phyloP scores from a whole-genome alignment of 78 protist species.

The Isochrysis galbana region DNA sequence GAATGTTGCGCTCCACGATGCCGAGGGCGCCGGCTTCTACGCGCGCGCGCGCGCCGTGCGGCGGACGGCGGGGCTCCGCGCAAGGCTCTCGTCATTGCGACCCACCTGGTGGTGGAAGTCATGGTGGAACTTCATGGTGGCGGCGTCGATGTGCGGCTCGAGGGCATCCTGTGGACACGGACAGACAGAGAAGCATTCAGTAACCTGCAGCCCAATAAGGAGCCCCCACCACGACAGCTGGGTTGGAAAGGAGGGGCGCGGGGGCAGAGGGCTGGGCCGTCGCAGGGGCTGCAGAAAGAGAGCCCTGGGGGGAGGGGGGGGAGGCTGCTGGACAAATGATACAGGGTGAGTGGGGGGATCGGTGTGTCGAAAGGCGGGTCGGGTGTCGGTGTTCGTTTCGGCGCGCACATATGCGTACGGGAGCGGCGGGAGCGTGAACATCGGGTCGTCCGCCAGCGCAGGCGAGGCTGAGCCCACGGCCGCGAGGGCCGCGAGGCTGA shows the following conservation, averaged over 20 bases:
- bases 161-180: background rate
- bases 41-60: no score
- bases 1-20: no score
- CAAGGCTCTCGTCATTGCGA: no score
- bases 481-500: background rate
- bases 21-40: no score
- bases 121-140: conserved; percentile 46
- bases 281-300: background rate
- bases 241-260: no score
- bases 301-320: no score
- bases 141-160: conserved; percentile 39
- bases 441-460: background rate
- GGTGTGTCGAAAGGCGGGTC: no score
- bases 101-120: conserved; percentile 45
- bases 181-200: background rate
- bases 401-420: conserved; percentile 32
- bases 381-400: background rate
- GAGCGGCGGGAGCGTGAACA: conserved; percentile 35
- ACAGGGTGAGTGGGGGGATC: no score
- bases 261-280: background rate
- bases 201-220: no score
- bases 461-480: background rate
- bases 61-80: no score
- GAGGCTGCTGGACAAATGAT: no score
- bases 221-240: no score